These are phyloP conservation scores for Ramaria sp. DNA, from an alignment of 768 basidiomycete species.

Conservation along the genomic window DNA sequence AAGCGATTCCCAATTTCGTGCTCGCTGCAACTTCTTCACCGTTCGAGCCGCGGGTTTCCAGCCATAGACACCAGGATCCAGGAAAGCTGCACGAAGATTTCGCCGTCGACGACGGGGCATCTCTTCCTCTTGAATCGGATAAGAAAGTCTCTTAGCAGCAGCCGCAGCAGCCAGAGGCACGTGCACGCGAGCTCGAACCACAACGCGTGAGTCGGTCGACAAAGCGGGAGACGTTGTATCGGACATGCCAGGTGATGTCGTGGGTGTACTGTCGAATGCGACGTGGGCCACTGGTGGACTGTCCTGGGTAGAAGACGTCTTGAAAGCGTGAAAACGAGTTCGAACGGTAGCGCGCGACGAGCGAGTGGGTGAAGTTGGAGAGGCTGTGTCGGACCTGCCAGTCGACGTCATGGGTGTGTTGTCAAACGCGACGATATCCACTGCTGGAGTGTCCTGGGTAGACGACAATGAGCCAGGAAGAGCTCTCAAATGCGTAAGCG, in stretches of 20 bases:
- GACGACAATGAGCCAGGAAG: not conserved
- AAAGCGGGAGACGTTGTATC: not conserved
- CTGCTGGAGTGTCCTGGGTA: not conserved
- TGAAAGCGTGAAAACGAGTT: not conserved
- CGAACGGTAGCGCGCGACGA: not conserved
- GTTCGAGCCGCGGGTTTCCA: not conserved
- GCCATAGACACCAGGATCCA: conserved; percentile 1
- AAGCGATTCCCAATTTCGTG: conserved; percentile 1
- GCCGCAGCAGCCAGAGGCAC: not conserved
- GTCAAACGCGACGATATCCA: not conserved
- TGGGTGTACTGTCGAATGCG: not conserved
- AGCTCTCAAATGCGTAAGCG: not conserved
- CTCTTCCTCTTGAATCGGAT: conserved; percentile 3
- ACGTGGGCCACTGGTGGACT: too few relatives aligned
- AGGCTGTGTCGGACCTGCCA: not conserved
- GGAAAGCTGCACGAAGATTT: conserved; percentile 7
- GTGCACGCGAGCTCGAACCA: not conserved
- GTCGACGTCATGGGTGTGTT: conserved; percentile 6
- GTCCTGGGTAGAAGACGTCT: too few relatives aligned
- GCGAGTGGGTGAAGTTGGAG: not conserved
- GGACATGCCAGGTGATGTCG: conserved; percentile 3
- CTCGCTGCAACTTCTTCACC: not conserved
- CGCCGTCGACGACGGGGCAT: not conserved
- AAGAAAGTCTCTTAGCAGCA: not conserved
- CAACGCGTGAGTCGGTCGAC: not conserved